phyloP scores from a whole-genome alignment of 768 basidiomycete genomes.

The Artomyces pyxidatus region DNA sequence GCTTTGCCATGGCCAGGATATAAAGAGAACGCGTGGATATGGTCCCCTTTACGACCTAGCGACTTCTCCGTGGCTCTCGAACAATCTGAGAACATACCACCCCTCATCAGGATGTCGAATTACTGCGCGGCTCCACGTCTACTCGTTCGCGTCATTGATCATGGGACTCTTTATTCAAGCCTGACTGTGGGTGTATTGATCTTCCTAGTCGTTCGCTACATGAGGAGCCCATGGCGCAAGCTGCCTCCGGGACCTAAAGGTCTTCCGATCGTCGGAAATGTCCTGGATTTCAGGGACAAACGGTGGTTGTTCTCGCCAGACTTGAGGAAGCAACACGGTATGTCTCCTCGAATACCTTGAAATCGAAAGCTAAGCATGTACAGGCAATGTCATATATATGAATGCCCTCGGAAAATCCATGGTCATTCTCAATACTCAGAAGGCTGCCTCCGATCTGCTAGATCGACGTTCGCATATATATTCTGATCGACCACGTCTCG shows the following conservation, averaged over 20 bases:
- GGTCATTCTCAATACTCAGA: slow-evolving; percentile 18
- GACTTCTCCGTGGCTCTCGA: too few relatives aligned
- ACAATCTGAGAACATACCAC: too few relatives aligned
- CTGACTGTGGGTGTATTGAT: too few relatives aligned
- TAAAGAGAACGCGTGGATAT: too few relatives aligned
- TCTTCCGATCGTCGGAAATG: slow-evolving; percentile 10
- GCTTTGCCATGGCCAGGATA: too few relatives aligned
- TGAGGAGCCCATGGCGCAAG: slow-evolving; percentile 14
- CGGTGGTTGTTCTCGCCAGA: slow-evolving; percentile 13
- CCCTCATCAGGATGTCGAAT: too few relatives aligned
- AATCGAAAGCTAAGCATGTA: neutral
- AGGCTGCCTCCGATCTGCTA: slow-evolving; percentile 18
- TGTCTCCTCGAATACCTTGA: neutral
- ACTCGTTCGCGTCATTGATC: too few relatives aligned
- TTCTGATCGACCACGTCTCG: slow-evolving; percentile 13
- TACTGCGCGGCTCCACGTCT: too few relatives aligned
- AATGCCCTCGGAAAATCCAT: slow-evolving; percentile 15
- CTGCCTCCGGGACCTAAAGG: slow-evolving; percentile 11
- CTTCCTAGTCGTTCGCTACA: slow-evolving; percentile 5
- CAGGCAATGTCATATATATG: slow-evolving; percentile 15
- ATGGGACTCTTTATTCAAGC: too few relatives aligned
- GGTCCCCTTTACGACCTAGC: too few relatives aligned
- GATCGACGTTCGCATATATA: slow-evolving; percentile 15
- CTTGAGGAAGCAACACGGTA: slow-evolving; percentile 12
- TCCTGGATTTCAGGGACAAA: slow-evolving; percentile 7